Evolutionary conservation across 768 basidiomycete species (phyloP), one percentile per base, ranked within the genome.

Genomic region (Termitomyces sp.): DNA sequence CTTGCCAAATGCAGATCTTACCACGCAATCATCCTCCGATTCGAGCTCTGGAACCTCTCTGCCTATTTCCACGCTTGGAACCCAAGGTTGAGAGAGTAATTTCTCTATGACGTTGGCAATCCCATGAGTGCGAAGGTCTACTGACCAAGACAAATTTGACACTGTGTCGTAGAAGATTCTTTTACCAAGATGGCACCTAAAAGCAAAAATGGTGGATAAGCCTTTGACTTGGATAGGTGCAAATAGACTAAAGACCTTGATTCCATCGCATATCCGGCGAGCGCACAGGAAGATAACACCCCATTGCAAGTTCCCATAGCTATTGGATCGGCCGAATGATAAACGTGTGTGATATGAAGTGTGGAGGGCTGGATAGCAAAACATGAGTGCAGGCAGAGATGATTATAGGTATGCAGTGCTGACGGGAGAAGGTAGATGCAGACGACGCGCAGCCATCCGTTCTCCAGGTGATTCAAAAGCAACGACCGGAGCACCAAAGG

Each of bases 271-370:
- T 90, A 97, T n/a, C 95, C 95, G 21, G 80, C 91, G 10, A 92
- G 70, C 3, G 89, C 85, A 67, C 95, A 98, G 1, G 85, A 82
- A 0, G 89, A 94, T 0, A 90, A 64, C 1, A 89, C 74, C 14
- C 91, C 91, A 55, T 82, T 94, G 71, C 92, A 94, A 8, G 84
- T 86, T 37, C 90, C 90, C 86, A 92, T 92, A 19, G 95, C 83
- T 50, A 98, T 90, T 5, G 95, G 95, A 71, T 98, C 95, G 28
- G 94, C 95, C 21, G 88, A 96, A 66, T 97, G 91, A 70, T 90
- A 97, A 30, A 98, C 77, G 69, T 98, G 95, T 0, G 90, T 94
- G 59, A 97, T 78, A 62, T 90, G 89, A 15, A 87, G 83, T 10
- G 79, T 79, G 7, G 85, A 86, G 35, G 88, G 89, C 85, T 89